Base-by-base conservation (phyloP, 768 basidiomycete genomes). In the Termitomyces eurrhizus region DNA sequence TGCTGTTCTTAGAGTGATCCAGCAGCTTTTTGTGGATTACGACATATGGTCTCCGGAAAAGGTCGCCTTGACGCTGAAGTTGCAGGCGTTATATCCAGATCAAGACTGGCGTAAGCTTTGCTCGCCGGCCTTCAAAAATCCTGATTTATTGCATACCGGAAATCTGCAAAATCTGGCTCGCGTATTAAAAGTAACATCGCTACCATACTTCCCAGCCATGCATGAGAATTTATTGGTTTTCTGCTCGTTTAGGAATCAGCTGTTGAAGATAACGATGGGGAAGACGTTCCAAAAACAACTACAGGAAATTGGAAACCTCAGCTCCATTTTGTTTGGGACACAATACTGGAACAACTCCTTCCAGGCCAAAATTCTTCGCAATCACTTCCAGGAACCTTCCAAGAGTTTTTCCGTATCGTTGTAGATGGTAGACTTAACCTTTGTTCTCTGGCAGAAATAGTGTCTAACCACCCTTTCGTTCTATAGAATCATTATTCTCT, bases 281-380 rank as follows among this genome's bases (percentile, higher is more conserved):
- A 83, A 49, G 80, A 81, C 45, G 66, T 73, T 2, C 68, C 79
- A 12, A 85, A 86, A 60, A 73, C 80, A 2, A 77, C 79, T 12
- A 73, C 80, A 39, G 83, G 83, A 39, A 72, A 83, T 14, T 93
- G 95, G 94, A 95, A 91, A 70, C 88, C 95, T 58, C 88, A 94
- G 69, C 78, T 95, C 46, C 96, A 97, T 70, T 95, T 92, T 70
- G 91, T 88, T 26, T 99, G 96, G 96, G 84, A 87, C 62, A 76
- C 87, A 60, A 82, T 98, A 52, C 75, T 98, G 37, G 89, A 95
- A 63, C 80, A 80, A 52, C 84, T 93, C 54, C 81, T 95, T 57
- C 81, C 85, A 13, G 72, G 73, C 21, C 72, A 78, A 1, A 73
- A 76, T 62, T 72, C 75, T 36, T 63, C 67, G 52, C 68, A 68